These are phyloP conservation scores for Aspergillus ustus DNA, from an alignment of 2,329 filamentous ascomycete species.

Conservation along the genomic window DNA sequence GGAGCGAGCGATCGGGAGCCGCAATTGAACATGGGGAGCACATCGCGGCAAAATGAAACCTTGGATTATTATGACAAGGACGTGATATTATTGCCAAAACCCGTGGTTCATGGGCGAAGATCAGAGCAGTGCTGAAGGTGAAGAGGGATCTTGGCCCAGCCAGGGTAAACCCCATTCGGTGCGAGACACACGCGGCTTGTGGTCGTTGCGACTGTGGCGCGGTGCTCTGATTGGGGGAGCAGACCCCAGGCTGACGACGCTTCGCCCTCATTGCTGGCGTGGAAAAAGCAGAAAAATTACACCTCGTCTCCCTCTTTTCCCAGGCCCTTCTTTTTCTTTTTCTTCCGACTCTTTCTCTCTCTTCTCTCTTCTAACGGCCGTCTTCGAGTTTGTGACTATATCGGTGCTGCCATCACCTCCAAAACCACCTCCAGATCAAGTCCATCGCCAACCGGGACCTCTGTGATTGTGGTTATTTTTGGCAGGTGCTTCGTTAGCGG, in stretches of 20 bases:
- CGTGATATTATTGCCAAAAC: neutral
- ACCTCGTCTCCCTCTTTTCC: slow-evolving; percentile 4
- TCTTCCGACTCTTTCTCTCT: slow-evolving; percentile 18
- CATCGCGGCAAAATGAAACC: neutral
- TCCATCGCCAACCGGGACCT: slow-evolving; percentile 1
- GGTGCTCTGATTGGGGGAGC: slow-evolving; percentile 41
- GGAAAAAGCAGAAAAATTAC: slow-evolving; percentile 18
- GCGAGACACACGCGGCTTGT: slow-evolving; percentile 43
- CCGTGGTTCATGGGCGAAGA: neutral
- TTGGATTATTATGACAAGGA: neutral
- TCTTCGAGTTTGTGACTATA: slow-evolving; percentile 3
- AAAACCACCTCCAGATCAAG: neutral
- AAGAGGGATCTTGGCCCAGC: slow-evolving; percentile 35
- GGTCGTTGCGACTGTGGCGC: slow-evolving; percentile 33
- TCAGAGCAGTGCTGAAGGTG: neutral
- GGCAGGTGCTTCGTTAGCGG: slow-evolving; percentile 10
- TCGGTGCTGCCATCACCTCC: neutral
- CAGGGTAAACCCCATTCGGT: slow-evolving; percentile 32
- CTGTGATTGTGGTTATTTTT: slow-evolving; percentile 13
- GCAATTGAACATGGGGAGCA: neutral
- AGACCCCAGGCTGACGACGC: slow-evolving; percentile 43
- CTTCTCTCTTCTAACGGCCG: slow-evolving; percentile 15
- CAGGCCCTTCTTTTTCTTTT: slow-evolving; percentile 20
- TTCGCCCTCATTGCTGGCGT: slow-evolving; percentile 30
- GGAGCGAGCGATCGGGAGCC: neutral